These are phyloP conservation scores for Linaria vulgaris DNA, from an alignment of 257 asterid genomes.

Conservation along the genomic window DNA sequence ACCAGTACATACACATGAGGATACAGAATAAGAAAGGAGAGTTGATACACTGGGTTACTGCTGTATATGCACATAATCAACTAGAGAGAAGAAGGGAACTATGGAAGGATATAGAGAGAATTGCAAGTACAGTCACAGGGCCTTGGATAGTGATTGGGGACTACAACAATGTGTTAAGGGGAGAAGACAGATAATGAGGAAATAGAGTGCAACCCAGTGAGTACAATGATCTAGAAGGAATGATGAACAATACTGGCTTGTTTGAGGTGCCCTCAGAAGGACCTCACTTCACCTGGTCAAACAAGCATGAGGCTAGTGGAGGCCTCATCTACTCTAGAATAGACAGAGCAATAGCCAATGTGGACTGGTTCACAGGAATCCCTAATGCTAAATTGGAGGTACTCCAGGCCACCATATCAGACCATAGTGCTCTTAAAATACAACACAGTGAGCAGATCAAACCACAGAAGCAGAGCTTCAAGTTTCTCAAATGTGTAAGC, in stretches of 20 bases:
- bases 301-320: not conserved
- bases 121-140: not conserved
- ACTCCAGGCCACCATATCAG: no score
- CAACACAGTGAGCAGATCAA: no score
- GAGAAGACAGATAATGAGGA: not conserved
- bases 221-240: not conserved
- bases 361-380: not conserved
- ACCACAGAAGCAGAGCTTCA: no score
- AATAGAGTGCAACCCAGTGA: no score
- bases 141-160: not conserved
- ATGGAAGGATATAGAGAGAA: not conserved
- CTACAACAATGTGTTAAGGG: not conserved
- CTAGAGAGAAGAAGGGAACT: not conserved
- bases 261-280: not conserved
- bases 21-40: not conserved
- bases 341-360: not conserved
- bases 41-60: not conserved
- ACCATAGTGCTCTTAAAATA: no score
- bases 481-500: no score
- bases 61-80: not conserved
- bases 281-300: not conserved
- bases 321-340: not conserved
- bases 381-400: rapidly evolving
- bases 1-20: not conserved
- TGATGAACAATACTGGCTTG: not conserved